Percentiles rank a stretch among this genome's conserved stretches.
phyloP scores from a whole-genome alignment of 2,329 filamentous ascomycete species.

The Ceratocystis eucalypticola region DNA sequence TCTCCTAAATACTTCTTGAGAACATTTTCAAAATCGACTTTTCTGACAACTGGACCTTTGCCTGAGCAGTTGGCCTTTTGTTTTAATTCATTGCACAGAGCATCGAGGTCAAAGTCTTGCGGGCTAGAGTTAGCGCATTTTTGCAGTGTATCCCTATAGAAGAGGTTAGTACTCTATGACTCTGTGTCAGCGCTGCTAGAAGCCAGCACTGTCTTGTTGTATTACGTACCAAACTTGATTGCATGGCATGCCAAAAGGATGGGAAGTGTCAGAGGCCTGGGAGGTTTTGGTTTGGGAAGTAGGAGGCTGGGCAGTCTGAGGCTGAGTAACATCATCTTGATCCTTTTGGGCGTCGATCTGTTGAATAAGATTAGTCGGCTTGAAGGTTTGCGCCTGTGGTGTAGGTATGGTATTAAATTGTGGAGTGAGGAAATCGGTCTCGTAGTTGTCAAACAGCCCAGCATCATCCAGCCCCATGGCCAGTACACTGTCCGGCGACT shows the following conservation, averaged over 20 bases:
- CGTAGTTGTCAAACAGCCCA: constrained; percentile 53
- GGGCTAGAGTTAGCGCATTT: constrained; percentile 74
- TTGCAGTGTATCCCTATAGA: constrained; percentile 65
- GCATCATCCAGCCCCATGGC: constrained; percentile 28
- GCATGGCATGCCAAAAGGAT: constrained; percentile 23
- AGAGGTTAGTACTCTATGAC: constrained; percentile 8
- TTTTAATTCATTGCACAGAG: constrained; percentile 79
- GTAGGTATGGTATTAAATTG: constrained; percentile 56
- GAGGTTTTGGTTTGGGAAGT: too few relatives aligned
- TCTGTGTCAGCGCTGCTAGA: neutral
- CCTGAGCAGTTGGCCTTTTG: constrained; percentile 95
- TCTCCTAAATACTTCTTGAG: constrained; percentile 50
- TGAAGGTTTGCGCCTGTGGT: neutral
- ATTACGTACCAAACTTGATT: constrained; percentile 17
- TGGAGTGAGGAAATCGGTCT: constrained; percentile 68
- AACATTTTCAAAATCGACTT: constrained; percentile 74
- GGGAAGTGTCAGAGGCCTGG: too few relatives aligned
- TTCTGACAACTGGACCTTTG: constrained; percentile 74
- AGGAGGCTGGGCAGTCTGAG: neutral
- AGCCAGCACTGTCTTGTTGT: neutral
- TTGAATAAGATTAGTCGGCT: constrained; percentile 11
- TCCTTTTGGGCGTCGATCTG: constrained; percentile 30
- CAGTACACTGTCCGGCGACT: constrained; percentile 71
- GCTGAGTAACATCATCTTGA: constrained; percentile 48
- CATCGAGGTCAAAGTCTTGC: constrained; percentile 87